Base-by-base conservation (phyloP, 2,329 filamentous ascomycete genomes). In the Trichoderma brevicompactum region DNA sequence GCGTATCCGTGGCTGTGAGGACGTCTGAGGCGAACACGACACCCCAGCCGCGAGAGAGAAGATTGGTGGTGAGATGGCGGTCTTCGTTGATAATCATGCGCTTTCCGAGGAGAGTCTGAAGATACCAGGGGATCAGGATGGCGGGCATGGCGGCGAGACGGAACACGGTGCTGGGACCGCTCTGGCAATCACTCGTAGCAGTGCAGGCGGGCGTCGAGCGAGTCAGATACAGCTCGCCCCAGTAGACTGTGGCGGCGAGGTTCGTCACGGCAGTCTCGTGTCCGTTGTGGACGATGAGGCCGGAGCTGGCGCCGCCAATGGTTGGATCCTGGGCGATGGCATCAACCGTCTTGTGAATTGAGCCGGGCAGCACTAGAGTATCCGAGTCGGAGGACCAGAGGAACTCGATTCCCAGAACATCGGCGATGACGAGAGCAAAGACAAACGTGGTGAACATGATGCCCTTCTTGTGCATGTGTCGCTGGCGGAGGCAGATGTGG, bases 31-130 rank as follows among this genome's bases (percentile, higher is more conserved):
- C 70, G 58, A 73, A 73, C 19, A 71, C 67, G 7, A 70, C 70
- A 19, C 73, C 72, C 73, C 73, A 74, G 52, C 71, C 71, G 13
- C 70, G 69, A 7, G 53, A 43, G 7, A 72, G 69, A 5, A 72
- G 71, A 41, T 71, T 70, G 10, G 71, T 72, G 2, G 71, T 72
- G n/a, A 72, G 65, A 48, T 72, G 70, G 5, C 71, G 67, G 48
- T 72, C 71, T 28, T 72, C 71, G 65, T 72, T 72, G 63, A 72
- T 70, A 43, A 72, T 72, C 71, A 72, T 72, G 48, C 70, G 67
- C 54, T 72, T 72, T 8, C 71, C 71, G 40, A 68, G 60, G 6
- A 72, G 56, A 3, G 64, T 72, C 48, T 72, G 71, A 7, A 67
- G 46, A 44, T 72, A 72, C 71, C 71, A 72, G 3, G 71, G 71